Evolutionary conservation across 768 basidiomycete genomes (phyloP).

Genomic region (Cubamyces lactineus): DNA sequence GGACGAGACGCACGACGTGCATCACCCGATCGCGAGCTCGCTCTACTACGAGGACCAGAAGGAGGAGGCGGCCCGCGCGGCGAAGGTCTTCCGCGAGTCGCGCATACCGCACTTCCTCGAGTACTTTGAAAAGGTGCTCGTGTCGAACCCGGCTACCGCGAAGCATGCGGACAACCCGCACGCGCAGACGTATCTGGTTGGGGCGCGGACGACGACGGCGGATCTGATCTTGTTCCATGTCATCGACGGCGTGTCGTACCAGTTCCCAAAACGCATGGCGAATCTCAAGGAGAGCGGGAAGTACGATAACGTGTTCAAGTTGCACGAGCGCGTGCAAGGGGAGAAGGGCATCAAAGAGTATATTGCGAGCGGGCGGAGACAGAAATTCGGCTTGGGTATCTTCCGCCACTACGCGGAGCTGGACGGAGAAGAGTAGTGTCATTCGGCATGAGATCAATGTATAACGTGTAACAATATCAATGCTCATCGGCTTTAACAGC

Average conservation of each 20-base stretch:
- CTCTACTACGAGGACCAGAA: constrained; percentile 49
- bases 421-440: constrained; percentile 37
- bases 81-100: constrained; percentile 39
- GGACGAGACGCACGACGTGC: constrained; percentile 39
- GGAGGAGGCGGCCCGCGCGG: constrained; percentile 36
- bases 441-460: not conserved
- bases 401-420: constrained; percentile 45
- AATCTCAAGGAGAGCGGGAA: constrained; percentile 29
- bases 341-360: constrained; percentile 41
- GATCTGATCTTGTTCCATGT: constrained; percentile 49
- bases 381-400: constrained; percentile 37
- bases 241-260: constrained; percentile 35
- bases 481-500: too few species aligned
- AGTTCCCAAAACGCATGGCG: constrained; percentile 41
- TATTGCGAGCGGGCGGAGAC: constrained; percentile 37
- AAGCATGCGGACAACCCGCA: constrained; percentile 18
- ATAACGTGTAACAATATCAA: not conserved
- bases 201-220: constrained; percentile 40
- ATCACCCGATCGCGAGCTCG: constrained; percentile 41
- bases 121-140: constrained; percentile 40
- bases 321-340: constrained; percentile 38
- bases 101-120: constrained; percentile 47
- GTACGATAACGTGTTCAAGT: constrained; percentile 36
- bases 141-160: constrained; percentile 30
- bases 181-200: constrained; percentile 35